phyloP scores from a whole-genome alignment of 768 basidiomycete genomes.

The Candolleomyces efflorescens region DNA sequence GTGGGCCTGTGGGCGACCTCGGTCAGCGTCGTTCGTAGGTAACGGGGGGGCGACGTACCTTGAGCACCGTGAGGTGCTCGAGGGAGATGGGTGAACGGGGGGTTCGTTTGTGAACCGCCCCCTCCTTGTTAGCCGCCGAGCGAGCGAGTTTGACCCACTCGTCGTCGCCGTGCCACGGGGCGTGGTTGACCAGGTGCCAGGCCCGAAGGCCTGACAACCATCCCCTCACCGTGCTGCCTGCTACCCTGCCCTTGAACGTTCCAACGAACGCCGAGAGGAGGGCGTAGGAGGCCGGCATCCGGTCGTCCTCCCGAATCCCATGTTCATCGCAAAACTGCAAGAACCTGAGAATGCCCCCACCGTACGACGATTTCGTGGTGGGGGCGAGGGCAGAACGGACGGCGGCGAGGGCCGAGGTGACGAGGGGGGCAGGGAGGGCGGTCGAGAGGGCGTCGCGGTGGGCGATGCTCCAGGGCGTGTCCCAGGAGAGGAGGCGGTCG shows the following conservation, averaged over 20 bases:
- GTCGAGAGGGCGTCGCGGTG: background rate
- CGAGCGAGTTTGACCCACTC: slow-evolving; percentile 16
- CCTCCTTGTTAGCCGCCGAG: slow-evolving; percentile 15
- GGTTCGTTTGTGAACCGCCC: slow-evolving; percentile 13
- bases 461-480: slow-evolving; percentile 8
- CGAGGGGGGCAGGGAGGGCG: background rate
- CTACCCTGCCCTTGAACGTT: background rate
- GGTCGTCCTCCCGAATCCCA: slow-evolving; percentile 20
- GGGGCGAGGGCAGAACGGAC: slow-evolving; percentile 12
- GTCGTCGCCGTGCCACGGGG: slow-evolving; percentile 32
- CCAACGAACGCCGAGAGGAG: slow-evolving; percentile 21
- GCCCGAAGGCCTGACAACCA: slow-evolving; percentile 32
- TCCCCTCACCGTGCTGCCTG: slow-evolving; percentile 19
- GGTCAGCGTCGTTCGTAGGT: too few relatives aligned
- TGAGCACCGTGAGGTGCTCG: slow-evolving; percentile 25
- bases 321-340: slow-evolving; percentile 32
- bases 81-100: slow-evolving; percentile 30
- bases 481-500: slow-evolving; percentile 5
- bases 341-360: slow-evolving; percentile 29
- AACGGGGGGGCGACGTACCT: background rate
- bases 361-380: slow-evolving; percentile 24
- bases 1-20: background rate
- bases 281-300: slow-evolving; percentile 28
- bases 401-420: background rate
- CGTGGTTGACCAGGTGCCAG: slow-evolving; percentile 33